Evolutionary conservation across 768 basidiomycete genomes (phyloP), one percentile per base, ranked within the genome.

Genomic region (Amylocystis lapponica): DNA sequence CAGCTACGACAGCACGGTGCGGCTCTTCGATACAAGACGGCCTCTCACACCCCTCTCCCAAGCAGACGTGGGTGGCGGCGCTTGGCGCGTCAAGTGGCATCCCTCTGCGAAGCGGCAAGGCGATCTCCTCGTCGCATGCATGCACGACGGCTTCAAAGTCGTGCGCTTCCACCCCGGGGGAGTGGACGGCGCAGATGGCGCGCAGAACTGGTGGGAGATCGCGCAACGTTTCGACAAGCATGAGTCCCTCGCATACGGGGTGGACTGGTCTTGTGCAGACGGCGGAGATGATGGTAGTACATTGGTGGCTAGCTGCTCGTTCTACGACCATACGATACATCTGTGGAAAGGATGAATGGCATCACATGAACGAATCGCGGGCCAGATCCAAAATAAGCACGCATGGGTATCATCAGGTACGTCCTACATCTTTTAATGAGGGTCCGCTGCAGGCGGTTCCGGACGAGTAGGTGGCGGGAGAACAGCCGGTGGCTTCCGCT

Each of bases 71-170:
- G 91, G 90, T 10, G 96, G 96, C 11, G 96, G 96, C 3, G 87
- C 81, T 10, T 99, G 96, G 96, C 77, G 96, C 14, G 81, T 91
- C 45, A 93, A 95, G 62, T 99, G 93, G 91, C 92, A 98, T 63
- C 92, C 94, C 6, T 76, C 75, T 4, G 50, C 71, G 2, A 52
- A 57, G n/a, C 75, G 92, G 34, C 75, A 72, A 49, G 55, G 74
- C 27, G 87, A 94, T 55, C 71, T 98, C 2, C 75, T 97, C 16
- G 80, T 92, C n/a, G 96, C 94, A 0, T 92, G 88, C 57, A 99
- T 98, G 96, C 94, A 95, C 58, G 92, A 92, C 49, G 94, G 95
- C 9, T 94, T 91, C 74, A 96, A 96, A 58, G 71, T 95, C 5
- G 61, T 92, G 35, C 69, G 63, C 2, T 78, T 88, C 45, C 63